Evolutionary conservation across 352 stramenopile species (phyloP).

Genomic region (Phytopythium delawarense): DNA sequence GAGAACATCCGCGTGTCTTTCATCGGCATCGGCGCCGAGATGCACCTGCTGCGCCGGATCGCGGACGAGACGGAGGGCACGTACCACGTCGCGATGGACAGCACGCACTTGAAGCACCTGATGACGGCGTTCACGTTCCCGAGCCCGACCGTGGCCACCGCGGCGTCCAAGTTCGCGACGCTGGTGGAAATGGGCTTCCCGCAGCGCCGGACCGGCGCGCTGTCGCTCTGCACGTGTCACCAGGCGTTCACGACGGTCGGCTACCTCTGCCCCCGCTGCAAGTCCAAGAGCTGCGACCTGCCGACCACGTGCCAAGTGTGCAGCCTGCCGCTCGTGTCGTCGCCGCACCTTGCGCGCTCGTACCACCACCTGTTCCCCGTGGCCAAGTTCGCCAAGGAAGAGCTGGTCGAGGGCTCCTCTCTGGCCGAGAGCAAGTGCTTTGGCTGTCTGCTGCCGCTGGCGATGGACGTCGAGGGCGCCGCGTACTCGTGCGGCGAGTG

Average conservation of each 20-base stretch:
- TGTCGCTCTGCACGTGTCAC: slow-evolving; percentile 85
- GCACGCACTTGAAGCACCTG: slow-evolving; percentile 89
- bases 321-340: slow-evolving; percentile 94
- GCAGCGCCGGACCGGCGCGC: slow-evolving; percentile 57
- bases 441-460: slow-evolving; percentile 63
- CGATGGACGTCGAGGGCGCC: slow-evolving; percentile 36
- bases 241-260: slow-evolving; percentile 87
- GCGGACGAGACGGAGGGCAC: slow-evolving; percentile 91
- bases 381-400: slow-evolving; percentile 87
- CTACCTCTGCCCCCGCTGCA: slow-evolving; percentile 94
- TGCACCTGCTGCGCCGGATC: slow-evolving; percentile 85
- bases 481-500: slow-evolving; percentile 90
- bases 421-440: slow-evolving; percentile 65
- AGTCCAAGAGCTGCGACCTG: slow-evolving; percentile 93
- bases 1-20: slow-evolving; percentile 92
- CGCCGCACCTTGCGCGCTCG: slow-evolving; percentile 94
- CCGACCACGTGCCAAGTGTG: slow-evolving; percentile 96
- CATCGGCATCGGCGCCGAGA: slow-evolving; percentile 93
- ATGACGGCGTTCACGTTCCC: slow-evolving; percentile 94
- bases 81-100: slow-evolving; percentile 93
- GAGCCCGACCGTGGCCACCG: slow-evolving; percentile 81
- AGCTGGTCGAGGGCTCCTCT: slow-evolving; percentile 18
- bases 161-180: slow-evolving; percentile 60
- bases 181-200: slow-evolving; percentile 86
- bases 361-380: slow-evolving; percentile 99